A percentile compares a stretch with the other conserved stretches of the same genome.
These are phyloP conservation scores for Lyophyllum semitale DNA, from an alignment of 768 basidiomycete genomes.

Conservation along the genomic window DNA sequence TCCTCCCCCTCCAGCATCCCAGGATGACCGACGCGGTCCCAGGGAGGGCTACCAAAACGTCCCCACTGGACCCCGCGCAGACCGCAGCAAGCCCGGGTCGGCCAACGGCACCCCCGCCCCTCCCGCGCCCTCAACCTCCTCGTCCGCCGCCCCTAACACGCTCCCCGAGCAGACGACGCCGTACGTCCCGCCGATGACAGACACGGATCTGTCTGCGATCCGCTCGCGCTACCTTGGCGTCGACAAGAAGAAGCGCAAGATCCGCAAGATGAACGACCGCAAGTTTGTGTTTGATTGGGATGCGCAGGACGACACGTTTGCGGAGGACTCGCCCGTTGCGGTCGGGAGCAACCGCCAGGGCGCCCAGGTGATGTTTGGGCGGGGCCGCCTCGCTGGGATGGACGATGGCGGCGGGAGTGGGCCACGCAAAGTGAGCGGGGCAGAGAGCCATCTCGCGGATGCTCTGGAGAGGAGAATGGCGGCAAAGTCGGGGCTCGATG, in stretches of 20 bases:
- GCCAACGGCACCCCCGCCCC: constrained; percentile 30
- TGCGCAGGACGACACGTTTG: constrained; percentile 90
- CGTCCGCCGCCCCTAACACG: constrained; percentile 43
- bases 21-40: constrained; percentile 32
- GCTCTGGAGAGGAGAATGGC: constrained; percentile 82
- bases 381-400: constrained; percentile 84
- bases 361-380: constrained; percentile 87
- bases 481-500: constrained; percentile 81
- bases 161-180: constrained; percentile 35
- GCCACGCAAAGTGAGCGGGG: constrained; percentile 33
- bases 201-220: constrained; percentile 78
- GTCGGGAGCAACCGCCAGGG: constrained; percentile 75
- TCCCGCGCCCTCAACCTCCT: constrained; percentile 48
- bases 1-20: constrained; percentile 33
- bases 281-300: constrained; percentile 99
- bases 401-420: constrained; percentile 68
- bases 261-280: constrained; percentile 92
- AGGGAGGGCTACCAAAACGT: constrained; percentile 63
- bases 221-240: constrained; percentile 94
- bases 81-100: constrained; percentile 50
- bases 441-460: constrained; percentile 67
- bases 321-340: constrained; percentile 72
- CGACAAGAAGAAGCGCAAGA: constrained; percentile 91
- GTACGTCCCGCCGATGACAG: constrained; percentile 70
- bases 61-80: constrained; percentile 85